Evolutionary conservation across 257 asterid genomes (phyloP), one percentile per base, ranked within the genome.

Genomic region (Craterostigma plantagineum): DNA sequence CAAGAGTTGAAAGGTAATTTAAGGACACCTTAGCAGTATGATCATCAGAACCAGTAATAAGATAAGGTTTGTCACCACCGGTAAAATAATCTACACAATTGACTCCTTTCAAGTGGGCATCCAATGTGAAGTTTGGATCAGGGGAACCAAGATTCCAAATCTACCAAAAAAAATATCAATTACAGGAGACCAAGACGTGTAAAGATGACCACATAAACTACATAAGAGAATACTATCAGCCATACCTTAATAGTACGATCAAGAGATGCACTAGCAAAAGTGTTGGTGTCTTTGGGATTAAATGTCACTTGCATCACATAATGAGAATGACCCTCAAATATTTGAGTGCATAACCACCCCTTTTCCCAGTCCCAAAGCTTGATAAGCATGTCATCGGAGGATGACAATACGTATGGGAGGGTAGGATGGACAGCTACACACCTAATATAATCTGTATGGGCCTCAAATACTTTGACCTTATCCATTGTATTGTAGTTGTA

Each of bases 321-420:
- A 77, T 90, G 98, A 40, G 98, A 90, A 66, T 90, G 98, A 34
- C 98, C 98, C 78, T 90, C 98, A 57, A 83, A 90, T 52, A 90
- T 83, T 59, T 90, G 98, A 52, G 95, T 79, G 66, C 95, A 83
- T 40, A 58, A 36, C 94, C 94, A 83, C 36, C 98, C 98, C 62
- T 79, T 90, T 57, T 90, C 98, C 98, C 98, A 90, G 64, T 90
- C 98, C 98, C 98, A 90, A 36, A 90, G 95, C 64, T 90, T 90
- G 73, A 90, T 83, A 54, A 90, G 91, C 98, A 82, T 90, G 75
- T 90, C 98, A 63, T 90, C 98, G 34, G 98, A 90, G 41, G 95
- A 83, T 63, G 98, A 90, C 66, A 90, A 59, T 64, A 90, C 95
- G 33, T 79, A 82, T 30, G 98, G 83, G 51, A 90, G 92, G 35